These are phyloP conservation scores for Globisporangium cylindrosporum DNA, from an alignment of 352 stramenopile species.

Conservation along the genomic window DNA sequence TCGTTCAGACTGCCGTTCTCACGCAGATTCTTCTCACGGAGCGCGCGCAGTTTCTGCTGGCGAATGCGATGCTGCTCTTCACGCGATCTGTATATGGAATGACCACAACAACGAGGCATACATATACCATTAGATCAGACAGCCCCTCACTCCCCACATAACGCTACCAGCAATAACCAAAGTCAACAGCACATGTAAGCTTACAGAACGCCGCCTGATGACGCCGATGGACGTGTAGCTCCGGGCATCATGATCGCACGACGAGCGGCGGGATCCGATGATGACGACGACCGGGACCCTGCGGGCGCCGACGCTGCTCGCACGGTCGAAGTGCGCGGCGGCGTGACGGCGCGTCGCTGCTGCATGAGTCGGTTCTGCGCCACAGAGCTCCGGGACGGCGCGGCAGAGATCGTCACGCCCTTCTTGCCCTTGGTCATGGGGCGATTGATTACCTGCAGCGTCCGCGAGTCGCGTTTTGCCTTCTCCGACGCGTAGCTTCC, in stretches of 20 bases:
- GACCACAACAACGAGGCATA: constrained; percentile 7
- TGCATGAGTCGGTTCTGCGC: constrained; percentile 34
- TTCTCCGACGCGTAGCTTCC: constrained; percentile 70
- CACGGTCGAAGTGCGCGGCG: constrained; percentile 15
- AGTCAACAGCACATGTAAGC: neutral
- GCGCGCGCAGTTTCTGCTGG: constrained; percentile 26
- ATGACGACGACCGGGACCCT: constrained; percentile 5
- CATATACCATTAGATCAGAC: neutral
- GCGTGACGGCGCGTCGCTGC: constrained; percentile 22
- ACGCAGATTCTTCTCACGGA: constrained; percentile 24
- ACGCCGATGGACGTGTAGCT: neutral
- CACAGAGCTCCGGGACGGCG: constrained; percentile 52
- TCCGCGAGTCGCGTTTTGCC: constrained; percentile 68
- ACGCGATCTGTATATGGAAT: constrained; percentile 30
- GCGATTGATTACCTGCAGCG: constrained; percentile 64
- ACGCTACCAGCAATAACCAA: neutral
- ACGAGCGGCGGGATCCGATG: constrained; percentile 11
- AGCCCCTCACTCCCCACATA: neutral
- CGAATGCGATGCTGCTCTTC: constrained; percentile 60
- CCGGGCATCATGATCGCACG: constrained; percentile 11
- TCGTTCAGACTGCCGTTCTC: constrained; percentile 23
- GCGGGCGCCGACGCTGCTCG: constrained; percentile 28
- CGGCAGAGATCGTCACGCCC: constrained; percentile 62
- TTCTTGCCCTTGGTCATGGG: constrained; percentile 51
- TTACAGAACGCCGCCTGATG: constrained; percentile 2